Evolutionary conservation across 257 asterid genomes (phyloP).

Genomic region (Cordia subcordata): DNA sequence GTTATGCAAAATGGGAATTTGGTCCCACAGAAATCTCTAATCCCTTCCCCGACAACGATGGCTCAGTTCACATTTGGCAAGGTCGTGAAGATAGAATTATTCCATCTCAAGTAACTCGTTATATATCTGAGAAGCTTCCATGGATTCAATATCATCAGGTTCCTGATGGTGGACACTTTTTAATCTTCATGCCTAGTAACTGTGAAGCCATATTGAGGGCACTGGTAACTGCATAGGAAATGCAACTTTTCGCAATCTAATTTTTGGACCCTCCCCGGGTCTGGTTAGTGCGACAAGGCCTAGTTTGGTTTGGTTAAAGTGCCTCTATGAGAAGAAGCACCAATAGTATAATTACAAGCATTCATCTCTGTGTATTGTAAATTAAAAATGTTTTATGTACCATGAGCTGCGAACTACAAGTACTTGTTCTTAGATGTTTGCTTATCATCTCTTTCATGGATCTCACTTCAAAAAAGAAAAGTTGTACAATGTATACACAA

Average conservation of each 20-base stretch:
- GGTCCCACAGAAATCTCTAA: constrained; percentile 47
- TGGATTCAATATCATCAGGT: constrained; percentile 77
- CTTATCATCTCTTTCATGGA: too few species aligned
- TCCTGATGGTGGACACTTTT: constrained; percentile 61
- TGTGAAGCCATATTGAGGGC: constrained; percentile 57
- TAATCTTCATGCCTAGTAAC: constrained; percentile 32
- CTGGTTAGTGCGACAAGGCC: too few species aligned
- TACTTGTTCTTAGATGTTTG: too few species aligned
- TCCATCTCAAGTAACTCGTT: constrained; percentile 41
- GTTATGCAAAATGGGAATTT: constrained; percentile 58
- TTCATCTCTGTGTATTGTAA: too few species aligned
- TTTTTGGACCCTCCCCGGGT: too few species aligned
- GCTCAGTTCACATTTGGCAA: constrained; percentile 80
- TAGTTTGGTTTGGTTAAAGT: too few species aligned
- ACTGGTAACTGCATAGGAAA: constrained; percentile 24
- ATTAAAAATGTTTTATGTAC: too few species aligned
- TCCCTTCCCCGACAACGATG: constrained; percentile 62
- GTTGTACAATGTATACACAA: too few species aligned
- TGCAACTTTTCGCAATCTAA: neutral
- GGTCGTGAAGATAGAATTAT: constrained; percentile 52
- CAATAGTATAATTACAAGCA: too few species aligned
- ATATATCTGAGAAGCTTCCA: constrained; percentile 46
- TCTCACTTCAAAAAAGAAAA: too few species aligned
- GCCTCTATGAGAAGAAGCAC: too few species aligned
- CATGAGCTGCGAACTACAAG: too few species aligned